Conservation (phyloP, 2,329 filamentous ascomycete species). For the Trichoderma arundinaceum region DNA sequence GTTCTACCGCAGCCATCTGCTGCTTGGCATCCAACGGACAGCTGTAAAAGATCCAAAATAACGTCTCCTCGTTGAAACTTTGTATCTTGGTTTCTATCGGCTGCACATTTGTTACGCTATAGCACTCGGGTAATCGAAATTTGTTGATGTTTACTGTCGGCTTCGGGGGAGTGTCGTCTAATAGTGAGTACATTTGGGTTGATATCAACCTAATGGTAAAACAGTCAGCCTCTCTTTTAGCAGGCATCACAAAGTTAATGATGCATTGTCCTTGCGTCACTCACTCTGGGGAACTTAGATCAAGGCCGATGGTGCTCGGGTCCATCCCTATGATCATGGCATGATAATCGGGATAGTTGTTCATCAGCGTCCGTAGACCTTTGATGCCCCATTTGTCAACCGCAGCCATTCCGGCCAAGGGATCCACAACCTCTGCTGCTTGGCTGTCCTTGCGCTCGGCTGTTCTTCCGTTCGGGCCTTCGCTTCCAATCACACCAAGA, state of each 20-base stretch:
- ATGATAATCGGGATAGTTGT: conserved; percentile 67
- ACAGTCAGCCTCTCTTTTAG: neutral
- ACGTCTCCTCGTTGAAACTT: conserved; percentile 71
- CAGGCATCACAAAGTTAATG: neutral
- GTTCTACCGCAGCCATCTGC: conserved; percentile 65
- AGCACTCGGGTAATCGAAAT: conserved; percentile 68
- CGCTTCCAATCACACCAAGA: conserved; percentile 56
- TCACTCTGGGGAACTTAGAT: conserved; percentile 64
- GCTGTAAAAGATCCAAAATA: conserved; percentile 74
- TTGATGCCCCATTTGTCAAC: conserved; percentile 70
- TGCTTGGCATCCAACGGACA: conserved; percentile 68
- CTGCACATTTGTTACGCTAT: conserved; percentile 69
- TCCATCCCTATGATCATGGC: conserved; percentile 66
- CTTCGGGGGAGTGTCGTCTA: conserved; percentile 63
- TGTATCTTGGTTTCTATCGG: conserved; percentile 68
- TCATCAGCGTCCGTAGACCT: conserved; percentile 67
- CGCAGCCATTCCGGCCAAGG: conserved; percentile 64
- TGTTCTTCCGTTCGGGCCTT: conserved; percentile 47
- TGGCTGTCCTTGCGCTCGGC: conserved; percentile 52
- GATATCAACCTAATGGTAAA: conserved; percentile 55
- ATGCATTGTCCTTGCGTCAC: conserved; percentile 36
- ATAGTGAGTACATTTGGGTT: conserved; percentile 65
- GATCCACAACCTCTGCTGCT: conserved; percentile 57
- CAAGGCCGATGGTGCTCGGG: conserved; percentile 61
- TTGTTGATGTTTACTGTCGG: conserved; percentile 58